Evolutionary conservation across 2,329 filamentous ascomycete genomes (phyloP).

Genomic region (Magnaporthiopsis rhizophila): DNA sequence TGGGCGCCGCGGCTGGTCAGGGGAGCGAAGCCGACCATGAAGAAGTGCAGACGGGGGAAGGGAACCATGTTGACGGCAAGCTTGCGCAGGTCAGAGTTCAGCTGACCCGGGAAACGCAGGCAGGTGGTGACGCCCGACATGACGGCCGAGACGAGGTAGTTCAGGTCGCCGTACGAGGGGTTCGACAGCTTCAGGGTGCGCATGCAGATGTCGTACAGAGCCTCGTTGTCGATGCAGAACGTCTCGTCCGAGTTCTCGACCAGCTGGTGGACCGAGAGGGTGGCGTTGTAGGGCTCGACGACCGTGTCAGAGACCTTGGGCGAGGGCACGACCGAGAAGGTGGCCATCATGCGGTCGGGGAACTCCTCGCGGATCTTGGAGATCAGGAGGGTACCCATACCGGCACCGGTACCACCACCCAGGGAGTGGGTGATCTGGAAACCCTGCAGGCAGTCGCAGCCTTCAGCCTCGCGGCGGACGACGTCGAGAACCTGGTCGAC

Average conservation of each 20-base stretch:
- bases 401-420: slow-evolving; percentile 98
- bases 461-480: slow-evolving; percentile 96
- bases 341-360: slow-evolving; percentile 99
- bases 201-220: slow-evolving; percentile 99
- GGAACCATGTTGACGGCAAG: slow-evolving; percentile 99
- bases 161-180: slow-evolving; percentile 97
- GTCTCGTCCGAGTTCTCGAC: slow-evolving; percentile 99
- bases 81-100: slow-evolving; percentile 99
- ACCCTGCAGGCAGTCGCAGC: slow-evolving; percentile 98
- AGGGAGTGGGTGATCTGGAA: slow-evolving; percentile 99
- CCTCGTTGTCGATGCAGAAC: slow-evolving; percentile 99
- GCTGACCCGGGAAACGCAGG: slow-evolving; percentile 97
- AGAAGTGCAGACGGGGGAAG: slow-evolving; percentile 99
- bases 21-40: slow-evolving; percentile 99
- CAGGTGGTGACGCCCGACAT: slow-evolving; percentile 99
- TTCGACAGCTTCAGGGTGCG: slow-evolving; percentile 97
- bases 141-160: slow-evolving; percentile 98
- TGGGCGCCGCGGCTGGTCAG: slow-evolving; percentile 78
- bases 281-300: slow-evolving; percentile 99
- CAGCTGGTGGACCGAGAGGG: slow-evolving; percentile 95
- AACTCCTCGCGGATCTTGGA: slow-evolving; percentile 99
- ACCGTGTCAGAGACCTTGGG: slow-evolving; percentile 99
- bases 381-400: slow-evolving; percentile 99
- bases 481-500: slow-evolving; percentile 98
- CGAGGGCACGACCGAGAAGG: slow-evolving; percentile 96